phyloP scores from a whole-genome alignment of 75 land plant species.

The Picea sitchensis region DNA sequence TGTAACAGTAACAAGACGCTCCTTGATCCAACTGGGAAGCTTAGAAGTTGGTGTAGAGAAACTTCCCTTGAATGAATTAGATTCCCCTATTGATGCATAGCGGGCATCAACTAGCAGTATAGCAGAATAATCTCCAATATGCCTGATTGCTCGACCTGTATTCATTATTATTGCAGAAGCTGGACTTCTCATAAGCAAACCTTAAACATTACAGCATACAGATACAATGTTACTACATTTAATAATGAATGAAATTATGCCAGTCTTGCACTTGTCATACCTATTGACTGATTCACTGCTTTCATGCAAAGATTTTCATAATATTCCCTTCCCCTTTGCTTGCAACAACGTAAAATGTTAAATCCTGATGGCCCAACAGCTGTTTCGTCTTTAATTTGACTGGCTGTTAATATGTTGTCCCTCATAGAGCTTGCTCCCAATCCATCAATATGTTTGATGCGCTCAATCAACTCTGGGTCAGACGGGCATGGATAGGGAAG shows the following conservation, averaged over 20 bases:
- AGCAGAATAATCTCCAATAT: constrained; percentile 87
- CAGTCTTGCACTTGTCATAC: constrained; percentile 21
- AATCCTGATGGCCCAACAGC: constrained; percentile 37
- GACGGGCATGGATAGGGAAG: constrained; percentile 94
- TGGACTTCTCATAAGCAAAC: background rate
- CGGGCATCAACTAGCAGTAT: constrained; percentile 83
- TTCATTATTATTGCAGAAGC: constrained; percentile 6
- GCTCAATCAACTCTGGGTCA: constrained; percentile 83
- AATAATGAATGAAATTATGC: constrained; percentile 6
- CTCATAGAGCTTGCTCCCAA: constrained; percentile 14
- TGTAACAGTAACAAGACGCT: constrained; percentile 50
- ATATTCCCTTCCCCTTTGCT: constrained; percentile 73
- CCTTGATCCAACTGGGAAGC: constrained; percentile 93
- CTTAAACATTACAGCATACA: constrained; percentile 2
- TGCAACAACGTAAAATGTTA: constrained; percentile 52
- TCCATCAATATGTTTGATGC: constrained; percentile 76
- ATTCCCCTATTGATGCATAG: constrained; percentile 30
- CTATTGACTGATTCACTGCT: constrained; percentile 97
- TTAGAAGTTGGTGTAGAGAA: constrained; percentile 68
- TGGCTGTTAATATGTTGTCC: background rate
- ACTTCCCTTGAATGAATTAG: constrained; percentile 28
- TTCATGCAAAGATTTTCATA: constrained; percentile 99
- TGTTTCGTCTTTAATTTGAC: constrained; percentile 6
- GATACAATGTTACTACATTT: background rate
- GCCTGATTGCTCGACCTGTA: constrained; percentile 94